These are phyloP conservation scores for Xylariaceae sp. DNA, from an alignment of 2,329 filamentous ascomycete species.

Conservation along the genomic window DNA sequence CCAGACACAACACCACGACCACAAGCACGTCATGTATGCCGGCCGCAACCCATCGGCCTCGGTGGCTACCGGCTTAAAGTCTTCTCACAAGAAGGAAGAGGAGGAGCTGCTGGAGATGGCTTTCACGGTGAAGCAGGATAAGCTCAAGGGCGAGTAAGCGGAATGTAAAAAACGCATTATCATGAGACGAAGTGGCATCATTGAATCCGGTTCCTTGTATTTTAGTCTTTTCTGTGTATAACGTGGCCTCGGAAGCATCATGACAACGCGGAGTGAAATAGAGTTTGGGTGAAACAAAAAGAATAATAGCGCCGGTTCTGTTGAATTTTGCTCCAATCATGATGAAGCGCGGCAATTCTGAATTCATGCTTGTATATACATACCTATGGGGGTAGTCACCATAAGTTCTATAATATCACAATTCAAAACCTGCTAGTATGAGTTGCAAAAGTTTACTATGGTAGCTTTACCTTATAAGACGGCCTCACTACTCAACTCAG, in stretches of 20 bases:
- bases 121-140: constrained; percentile 62
- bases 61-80: constrained; percentile 90
- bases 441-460: no score
- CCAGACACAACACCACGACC: constrained; percentile 85
- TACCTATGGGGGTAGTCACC: no score
- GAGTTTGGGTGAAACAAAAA: no score
- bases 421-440: no score
- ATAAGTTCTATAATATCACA: no score
- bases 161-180: constrained; percentile 1
- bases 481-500: no score
- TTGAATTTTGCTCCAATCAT: neutral
- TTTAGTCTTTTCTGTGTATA: constrained; percentile 32
- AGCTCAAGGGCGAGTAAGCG: constrained; percentile 62
- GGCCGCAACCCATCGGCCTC: constrained; percentile 90
- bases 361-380: no score
- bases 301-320: neutral
- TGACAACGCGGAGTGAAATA: constrained; percentile 26
- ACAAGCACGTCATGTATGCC: constrained; percentile 95
- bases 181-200: constrained; percentile 15
- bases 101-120: constrained; percentile 69
- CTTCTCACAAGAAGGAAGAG: constrained; percentile 87
- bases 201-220: constrained; percentile 24
- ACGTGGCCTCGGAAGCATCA: constrained; percentile 23
- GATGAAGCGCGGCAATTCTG: no score
- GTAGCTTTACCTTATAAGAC: no score